Base-by-base conservation (phyloP, 257 asterid species). In the Rauvolfia tetraphylla region DNA sequence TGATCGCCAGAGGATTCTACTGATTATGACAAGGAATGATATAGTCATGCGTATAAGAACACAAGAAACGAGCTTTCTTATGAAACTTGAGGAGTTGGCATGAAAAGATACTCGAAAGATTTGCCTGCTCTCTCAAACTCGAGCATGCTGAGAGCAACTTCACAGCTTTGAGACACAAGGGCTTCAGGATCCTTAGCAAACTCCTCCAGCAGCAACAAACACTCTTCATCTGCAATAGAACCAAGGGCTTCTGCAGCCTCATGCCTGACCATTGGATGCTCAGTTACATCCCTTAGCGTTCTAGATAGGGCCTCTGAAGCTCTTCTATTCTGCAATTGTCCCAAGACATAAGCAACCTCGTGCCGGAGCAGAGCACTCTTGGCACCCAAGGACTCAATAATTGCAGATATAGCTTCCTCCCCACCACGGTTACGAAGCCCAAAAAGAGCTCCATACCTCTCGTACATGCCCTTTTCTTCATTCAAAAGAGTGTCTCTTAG, bases 241-340 rank as follows among this genome's bases (percentile, higher is more conserved):
- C 98, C 98, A 85, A 93, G 98, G 61, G 98, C 98, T 86, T 93
- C 98, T 48, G 98, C 98, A 75, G 98, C 98, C 87, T 95, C 98
- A 81, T 95, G 98, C 82, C 98, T 83, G 79, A 95, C 98, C 98
- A 95, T 95, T 54, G 98, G 98, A 84, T 95, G 98, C 75, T 95
- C 98, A 65, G 82, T 75, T 71, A 77, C 84, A 80, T 92, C 95
- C 81, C 80, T 86, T 65, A 95, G 96, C 65, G 89, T 89, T 81
- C 75, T 77, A 68, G 89, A 89, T 46, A 92, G 89, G 63, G 97
- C 98, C 78, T 90, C 95, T 20, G 96, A 86, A 73, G 98, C 93
- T 78, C 84, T 91, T 83, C 89, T 95, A 87, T 87, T 89, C 87
- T 92, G 98, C 81, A 95, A 83, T 78, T 95, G 98, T 68, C 98